These are phyloP conservation scores for Astrocystis sublimbata DNA, from an alignment of 495 filamentous ascomycete genomes.

Conservation along the genomic window DNA sequence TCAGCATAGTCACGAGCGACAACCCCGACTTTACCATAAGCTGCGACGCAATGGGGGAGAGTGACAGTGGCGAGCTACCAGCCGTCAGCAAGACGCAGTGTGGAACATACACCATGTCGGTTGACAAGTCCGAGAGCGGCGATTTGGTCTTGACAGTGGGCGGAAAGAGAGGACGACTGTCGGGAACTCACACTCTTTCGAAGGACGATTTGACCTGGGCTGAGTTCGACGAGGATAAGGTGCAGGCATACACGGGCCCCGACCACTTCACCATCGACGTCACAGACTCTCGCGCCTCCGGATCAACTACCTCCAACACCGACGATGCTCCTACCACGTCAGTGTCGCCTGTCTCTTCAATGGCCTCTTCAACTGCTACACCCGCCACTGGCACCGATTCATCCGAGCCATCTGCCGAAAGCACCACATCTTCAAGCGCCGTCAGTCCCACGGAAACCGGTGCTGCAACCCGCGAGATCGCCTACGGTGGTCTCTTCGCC, in stretches of 20 bases:
- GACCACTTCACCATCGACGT: conserved; percentile 1
- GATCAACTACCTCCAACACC: too few relatives aligned
- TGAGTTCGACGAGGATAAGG: neutral
- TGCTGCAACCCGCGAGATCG: too few relatives aligned
- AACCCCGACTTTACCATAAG: neutral
- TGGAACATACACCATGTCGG: neutral
- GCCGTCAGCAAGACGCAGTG: conserved; percentile 2
- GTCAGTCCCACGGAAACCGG: too few relatives aligned
- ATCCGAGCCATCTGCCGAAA: too few relatives aligned
- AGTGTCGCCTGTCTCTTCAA: too few relatives aligned
- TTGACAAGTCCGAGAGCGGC: neutral
- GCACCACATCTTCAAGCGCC: too few relatives aligned
- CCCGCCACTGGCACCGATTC: too few relatives aligned
- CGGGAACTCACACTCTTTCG: neutral
- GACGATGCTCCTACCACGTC: too few relatives aligned
- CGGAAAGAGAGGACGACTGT: neutral
- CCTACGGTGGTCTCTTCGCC: too few relatives aligned
- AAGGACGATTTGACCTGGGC: neutral
- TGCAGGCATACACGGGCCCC: neutral
- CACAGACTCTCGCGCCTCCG: too few relatives aligned
- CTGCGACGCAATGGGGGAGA: neutral
- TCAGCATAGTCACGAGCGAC: conserved; percentile 1
- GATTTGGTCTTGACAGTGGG: neutral
- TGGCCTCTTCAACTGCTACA: too few relatives aligned
- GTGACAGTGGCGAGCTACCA: neutral